Evolutionary conservation across 2,329 filamentous ascomycete genomes (phyloP).

Genomic region (Cryphonectria radicalis): DNA sequence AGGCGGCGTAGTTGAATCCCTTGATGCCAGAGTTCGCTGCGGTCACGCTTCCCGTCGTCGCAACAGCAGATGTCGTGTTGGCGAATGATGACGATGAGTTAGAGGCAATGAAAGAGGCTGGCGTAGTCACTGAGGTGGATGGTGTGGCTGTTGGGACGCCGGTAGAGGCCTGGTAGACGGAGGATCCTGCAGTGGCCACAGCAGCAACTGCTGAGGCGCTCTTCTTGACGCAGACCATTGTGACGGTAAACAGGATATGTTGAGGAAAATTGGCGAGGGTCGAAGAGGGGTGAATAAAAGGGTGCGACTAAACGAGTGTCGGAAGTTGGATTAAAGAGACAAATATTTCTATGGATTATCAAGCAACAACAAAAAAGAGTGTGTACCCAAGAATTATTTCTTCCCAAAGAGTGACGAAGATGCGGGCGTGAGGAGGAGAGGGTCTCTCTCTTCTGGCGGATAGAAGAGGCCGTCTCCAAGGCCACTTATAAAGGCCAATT

Average conservation of each 20-base stretch:
- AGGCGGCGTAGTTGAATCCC: slow-evolving; percentile 76
- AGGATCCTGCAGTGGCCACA: slow-evolving; percentile 27
- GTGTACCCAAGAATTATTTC: slow-evolving; percentile 3
- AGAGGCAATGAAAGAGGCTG: slow-evolving; percentile 22
- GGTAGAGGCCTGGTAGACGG: slow-evolving; percentile 18
- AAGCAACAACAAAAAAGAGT: slow-evolving; percentile 5
- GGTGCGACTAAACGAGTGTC: slow-evolving; percentile 1
- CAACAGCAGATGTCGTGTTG: slow-evolving; percentile 5
- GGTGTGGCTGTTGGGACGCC: slow-evolving; percentile 8
- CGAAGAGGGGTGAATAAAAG: background rate
- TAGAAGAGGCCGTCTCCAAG: slow-evolving; percentile 2
- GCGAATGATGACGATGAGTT: background rate
- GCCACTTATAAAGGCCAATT: slow-evolving; percentile 12
- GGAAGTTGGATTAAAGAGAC: slow-evolving; percentile 7
- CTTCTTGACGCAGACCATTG: slow-evolving; percentile 29
- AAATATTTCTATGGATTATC: background rate
- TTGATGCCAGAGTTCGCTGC: slow-evolving; percentile 45
- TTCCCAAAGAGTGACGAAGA: slow-evolving; percentile 19
- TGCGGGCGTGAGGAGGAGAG: slow-evolving; percentile 5
- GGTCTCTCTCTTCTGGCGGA: background rate
- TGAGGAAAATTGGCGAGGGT: background rate
- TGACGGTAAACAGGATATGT: slow-evolving; percentile 12
- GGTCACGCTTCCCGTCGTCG: background rate
- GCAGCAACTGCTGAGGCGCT: slow-evolving; percentile 30
- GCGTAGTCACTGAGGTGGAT: slow-evolving; percentile 15